Conservation (phyloP, 2,329 filamentous ascomycete genomes). For the Clonostachys solani region DNA sequence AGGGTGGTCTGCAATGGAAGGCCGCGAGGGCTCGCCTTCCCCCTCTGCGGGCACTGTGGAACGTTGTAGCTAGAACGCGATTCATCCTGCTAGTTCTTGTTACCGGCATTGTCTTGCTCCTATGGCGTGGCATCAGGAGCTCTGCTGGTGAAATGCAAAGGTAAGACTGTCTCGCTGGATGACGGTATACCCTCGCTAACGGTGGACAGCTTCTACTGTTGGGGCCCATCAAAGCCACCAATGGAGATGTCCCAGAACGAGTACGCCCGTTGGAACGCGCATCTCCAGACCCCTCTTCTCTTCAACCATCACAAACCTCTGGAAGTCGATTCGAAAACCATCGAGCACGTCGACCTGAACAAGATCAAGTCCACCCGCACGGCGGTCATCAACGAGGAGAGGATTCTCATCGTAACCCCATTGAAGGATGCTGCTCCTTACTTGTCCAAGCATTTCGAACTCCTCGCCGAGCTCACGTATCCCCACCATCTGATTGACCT, state of each 20-base stretch:
- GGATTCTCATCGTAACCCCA: slow-evolving; percentile 86
- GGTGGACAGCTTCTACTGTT: slow-evolving; percentile 84
- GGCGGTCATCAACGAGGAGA: slow-evolving; percentile 76
- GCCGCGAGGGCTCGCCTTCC: slow-evolving; percentile 76
- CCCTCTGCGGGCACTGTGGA: slow-evolving; percentile 66
- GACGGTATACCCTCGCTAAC: not conserved
- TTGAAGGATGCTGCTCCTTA: slow-evolving; percentile 83
- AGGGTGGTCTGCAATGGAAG: slow-evolving; percentile 91
- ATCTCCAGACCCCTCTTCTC: slow-evolving; percentile 86
- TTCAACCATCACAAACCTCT: slow-evolving; percentile 94
- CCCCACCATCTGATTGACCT: slow-evolving; percentile 94
- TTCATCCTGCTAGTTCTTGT: slow-evolving; percentile 72
- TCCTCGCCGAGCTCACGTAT: slow-evolving; percentile 85
- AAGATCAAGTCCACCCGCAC: slow-evolving; percentile 75
- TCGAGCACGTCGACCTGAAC: slow-evolving; percentile 81
- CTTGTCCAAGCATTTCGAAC: slow-evolving; percentile 87
- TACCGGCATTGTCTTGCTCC: slow-evolving; percentile 66
- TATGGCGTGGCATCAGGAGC: slow-evolving; percentile 83
- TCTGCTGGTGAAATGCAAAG: slow-evolving; percentile 87
- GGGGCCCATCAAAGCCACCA: slow-evolving; percentile 90
- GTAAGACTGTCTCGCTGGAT: slow-evolving; percentile 43
- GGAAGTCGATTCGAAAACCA: slow-evolving; percentile 75
- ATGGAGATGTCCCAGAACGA: slow-evolving; percentile 95
- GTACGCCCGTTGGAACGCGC: slow-evolving; percentile 81
- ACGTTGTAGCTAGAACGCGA: slow-evolving; percentile 70